Evolutionary conservation across 257 asterid genomes (phyloP).

Genomic region (Solanum tacnaense): DNA sequence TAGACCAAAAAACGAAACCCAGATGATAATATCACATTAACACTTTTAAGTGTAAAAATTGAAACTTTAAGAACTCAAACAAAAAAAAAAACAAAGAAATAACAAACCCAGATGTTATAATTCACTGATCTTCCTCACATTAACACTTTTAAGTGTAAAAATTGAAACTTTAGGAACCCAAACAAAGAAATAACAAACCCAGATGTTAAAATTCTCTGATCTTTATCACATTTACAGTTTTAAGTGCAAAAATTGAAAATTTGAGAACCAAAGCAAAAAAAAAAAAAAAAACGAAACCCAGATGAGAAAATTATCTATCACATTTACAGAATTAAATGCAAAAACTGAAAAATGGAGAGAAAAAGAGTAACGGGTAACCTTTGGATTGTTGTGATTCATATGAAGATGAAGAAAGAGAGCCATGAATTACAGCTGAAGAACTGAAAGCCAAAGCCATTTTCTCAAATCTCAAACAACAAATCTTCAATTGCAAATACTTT

Average conservation of each 20-base stretch:
- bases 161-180: not conserved
- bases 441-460: not conserved
- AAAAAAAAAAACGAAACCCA: not conserved
- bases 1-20: not conserved
- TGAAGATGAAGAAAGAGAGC: not conserved
- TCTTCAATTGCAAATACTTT: not conserved
- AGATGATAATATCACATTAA: not conserved
- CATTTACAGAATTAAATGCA: not conserved
- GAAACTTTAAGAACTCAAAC: not conserved
- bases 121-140: not conserved
- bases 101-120: not conserved
- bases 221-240: not conserved
- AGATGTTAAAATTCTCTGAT: not conserved
- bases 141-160: not conserved
- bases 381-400: not conserved
- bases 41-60: not conserved
- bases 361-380: not conserved
- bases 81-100: not conserved
- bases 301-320: not conserved
- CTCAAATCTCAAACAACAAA: not conserved
- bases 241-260: not conserved
- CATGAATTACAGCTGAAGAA: not conserved
- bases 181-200: not conserved
- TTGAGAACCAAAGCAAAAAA: not conserved
- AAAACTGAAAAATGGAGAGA: not conserved